Base-by-base conservation (phyloP, 2,329 filamentous ascomycete genomes). In the Aspergillus arachidicola region DNA sequence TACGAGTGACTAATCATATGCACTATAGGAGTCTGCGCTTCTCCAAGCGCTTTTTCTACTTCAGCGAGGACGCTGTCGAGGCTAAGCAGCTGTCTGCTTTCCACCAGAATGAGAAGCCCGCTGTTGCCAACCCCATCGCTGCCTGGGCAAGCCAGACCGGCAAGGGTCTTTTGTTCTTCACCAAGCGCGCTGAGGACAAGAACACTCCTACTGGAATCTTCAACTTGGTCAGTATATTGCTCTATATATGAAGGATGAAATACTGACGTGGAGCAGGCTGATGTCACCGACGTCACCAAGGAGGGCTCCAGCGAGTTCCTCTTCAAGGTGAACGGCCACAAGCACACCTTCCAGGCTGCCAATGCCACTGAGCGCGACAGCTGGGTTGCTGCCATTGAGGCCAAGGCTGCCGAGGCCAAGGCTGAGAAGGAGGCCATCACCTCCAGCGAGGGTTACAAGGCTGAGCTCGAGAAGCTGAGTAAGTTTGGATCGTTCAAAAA, bases 71-170 rank as follows among this genome's bases (percentile, higher is more conserved):
- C 61, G 82, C 91, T 57, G 80, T 96, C 64, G 87, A 93, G 74
- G 81, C 87, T 72, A 90, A 94, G 81, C 85, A 90, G 76, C 86
- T 97, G 62, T 80, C 85, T 70, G 82, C 85, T 72, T 97, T 94
- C 84, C 85, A 96, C 72, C 92, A 93, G 82, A 89, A 88, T 74
- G 93, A 97, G 87, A 97, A 97, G 89, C 85, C 89, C 61, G 85
- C 89, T 59, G 85, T 89, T 69, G 90, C 91, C 65, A 90, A 96
- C 83, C 86, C 91, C 69, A 90, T 91, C 72, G 90, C 89, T 71
- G 91, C 95, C 41, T 97, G 95, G 93, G 93, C 94, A 67, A 89
- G 89, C 71, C 89, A 96, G 85, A 97, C 94, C 64, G 94, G 94
- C 79, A 96, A 96, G 85, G 95, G 95, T 76, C 90, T 98, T 23